Conservation (phyloP, 768 basidiomycete species). For the Psilocybe subaeruginosa region DNA sequence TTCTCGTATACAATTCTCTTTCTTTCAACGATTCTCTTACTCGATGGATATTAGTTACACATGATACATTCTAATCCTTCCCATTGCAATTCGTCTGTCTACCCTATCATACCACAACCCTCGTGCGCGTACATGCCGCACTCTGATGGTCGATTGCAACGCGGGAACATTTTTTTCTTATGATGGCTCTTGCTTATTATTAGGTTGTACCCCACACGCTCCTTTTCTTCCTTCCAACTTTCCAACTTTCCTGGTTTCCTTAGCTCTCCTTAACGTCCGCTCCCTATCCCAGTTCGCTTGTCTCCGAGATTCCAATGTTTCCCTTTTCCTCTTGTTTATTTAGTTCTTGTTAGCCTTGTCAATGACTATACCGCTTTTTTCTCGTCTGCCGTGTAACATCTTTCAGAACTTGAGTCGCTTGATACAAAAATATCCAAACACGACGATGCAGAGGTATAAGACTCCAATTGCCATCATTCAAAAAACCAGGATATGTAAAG, state of each 20-base stretch:
- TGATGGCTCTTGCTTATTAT: too few species aligned
- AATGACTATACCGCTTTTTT: background rate
- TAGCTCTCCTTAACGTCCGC: too few species aligned
- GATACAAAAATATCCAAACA: too few species aligned
- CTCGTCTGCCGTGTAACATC: background rate
- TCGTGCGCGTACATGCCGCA: too few species aligned
- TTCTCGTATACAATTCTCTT: background rate
- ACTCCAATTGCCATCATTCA: background rate
- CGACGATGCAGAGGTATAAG: background rate
- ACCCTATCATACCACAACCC: background rate
- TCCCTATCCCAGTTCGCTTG: too few species aligned
- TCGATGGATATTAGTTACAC: background rate
- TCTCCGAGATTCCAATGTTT: too few species aligned
- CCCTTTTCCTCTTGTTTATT: background rate
- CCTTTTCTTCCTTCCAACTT: too few species aligned
- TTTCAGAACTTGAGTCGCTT: too few species aligned
- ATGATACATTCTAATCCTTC: background rate
- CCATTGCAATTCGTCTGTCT: background rate
- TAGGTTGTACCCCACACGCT: background rate
- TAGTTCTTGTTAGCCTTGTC: background rate
- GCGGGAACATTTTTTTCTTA: too few species aligned
- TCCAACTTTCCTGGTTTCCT: background rate
- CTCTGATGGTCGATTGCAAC: too few species aligned
- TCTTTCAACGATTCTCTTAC: background rate
- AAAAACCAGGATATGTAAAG: background rate